A percentile compares a stretch with the other conserved stretches of the same genome.
These are phyloP conservation scores for Rhizomucor pusillus DNA, from an alignment of 371 early-diverging fungal species.

Conservation along the genomic window DNA sequence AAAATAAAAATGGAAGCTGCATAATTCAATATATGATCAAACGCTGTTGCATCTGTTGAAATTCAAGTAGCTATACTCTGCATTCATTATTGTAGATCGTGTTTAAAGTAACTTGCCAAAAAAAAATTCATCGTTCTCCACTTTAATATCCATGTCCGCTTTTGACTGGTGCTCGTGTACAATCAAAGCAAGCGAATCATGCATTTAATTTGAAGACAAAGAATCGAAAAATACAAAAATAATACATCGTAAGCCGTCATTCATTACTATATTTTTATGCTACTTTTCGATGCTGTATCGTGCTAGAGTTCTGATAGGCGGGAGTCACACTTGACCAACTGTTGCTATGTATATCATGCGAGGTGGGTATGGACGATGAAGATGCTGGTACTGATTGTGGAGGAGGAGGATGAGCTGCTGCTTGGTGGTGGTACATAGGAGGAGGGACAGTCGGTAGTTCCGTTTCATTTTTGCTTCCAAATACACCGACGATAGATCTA, in stretches of 20 bases:
- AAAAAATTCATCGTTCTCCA: too few relatives aligned
- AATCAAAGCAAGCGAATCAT: too few relatives aligned
- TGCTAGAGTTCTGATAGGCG: background rate
- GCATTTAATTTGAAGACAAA: background rate
- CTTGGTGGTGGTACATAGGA: background rate
- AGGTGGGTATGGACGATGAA: background rate
- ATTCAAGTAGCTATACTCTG: too few relatives aligned
- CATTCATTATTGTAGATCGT: too few relatives aligned
- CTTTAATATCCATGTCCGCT: too few relatives aligned
- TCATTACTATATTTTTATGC: conserved; percentile 4
- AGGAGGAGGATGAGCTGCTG: conserved; percentile 2
- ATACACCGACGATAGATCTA: conserved; percentile 12
- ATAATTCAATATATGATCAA: background rate
- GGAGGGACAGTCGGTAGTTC: background rate
- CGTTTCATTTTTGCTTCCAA: conserved; percentile 9
- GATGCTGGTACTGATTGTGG: background rate
- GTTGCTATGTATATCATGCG: conserved; percentile 1
- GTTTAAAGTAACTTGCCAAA: too few relatives aligned
- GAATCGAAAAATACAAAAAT: background rate
- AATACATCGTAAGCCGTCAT: background rate
- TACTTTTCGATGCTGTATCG: conserved; percentile 19
- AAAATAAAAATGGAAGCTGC: conserved; percentile 9
- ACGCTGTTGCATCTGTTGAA: too few relatives aligned
- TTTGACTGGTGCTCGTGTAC: too few relatives aligned
- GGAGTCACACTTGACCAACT: conserved; percentile 1